Base-by-base conservation (phyloP, 2,329 filamentous ascomycete species). In the Diplodia intermedia region DNA sequence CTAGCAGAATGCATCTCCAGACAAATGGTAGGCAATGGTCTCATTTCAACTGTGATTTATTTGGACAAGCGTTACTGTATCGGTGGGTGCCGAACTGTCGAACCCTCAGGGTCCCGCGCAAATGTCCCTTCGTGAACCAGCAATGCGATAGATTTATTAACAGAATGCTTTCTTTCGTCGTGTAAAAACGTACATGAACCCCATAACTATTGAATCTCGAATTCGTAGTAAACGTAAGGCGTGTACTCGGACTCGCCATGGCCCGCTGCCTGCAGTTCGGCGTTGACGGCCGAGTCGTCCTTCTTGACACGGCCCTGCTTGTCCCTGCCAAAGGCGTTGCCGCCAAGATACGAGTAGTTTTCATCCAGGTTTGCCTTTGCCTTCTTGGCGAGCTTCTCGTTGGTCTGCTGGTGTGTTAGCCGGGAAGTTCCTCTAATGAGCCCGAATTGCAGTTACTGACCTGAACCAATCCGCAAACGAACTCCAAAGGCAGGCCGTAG, bases 171-270 rank as follows among this genome's bases (percentile, higher is more conserved):
- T 54, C 52, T 65, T 65, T 65, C 18, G 6, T 26, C 60, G 20
- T 63, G 31, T 33, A 49, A 52, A 52, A 38, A 20, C 31, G 31
- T 52, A 63, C 43, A 52, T 23, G 20, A 12, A 14, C n/a, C 31
- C 60, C 29, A 31, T 33, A 12, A 63, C 56, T 67, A 67, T 62
- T 61, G 66, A 15, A 98, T 89, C 77, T 95, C 92, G 77, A 98
- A 91, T 78, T 97, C 92, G 81, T 98, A 99, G 84, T 94, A 97
- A 77, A 98, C 95, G 81, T 96, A 99, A 50, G 95, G 91, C 69
- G 93, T 95, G 83, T 98, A 99, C 79, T 97, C 93, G 18, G 87
- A 85, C 69, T 93, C 91, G 20, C 88, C 88, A 40, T 86, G 82
- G 0, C 83, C 91, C 4, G 90, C 90, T 3, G 91, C 90, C 50